phyloP scores from a whole-genome alignment of 2,329 filamentous ascomycete genomes.

The Fulvia fulva region DNA sequence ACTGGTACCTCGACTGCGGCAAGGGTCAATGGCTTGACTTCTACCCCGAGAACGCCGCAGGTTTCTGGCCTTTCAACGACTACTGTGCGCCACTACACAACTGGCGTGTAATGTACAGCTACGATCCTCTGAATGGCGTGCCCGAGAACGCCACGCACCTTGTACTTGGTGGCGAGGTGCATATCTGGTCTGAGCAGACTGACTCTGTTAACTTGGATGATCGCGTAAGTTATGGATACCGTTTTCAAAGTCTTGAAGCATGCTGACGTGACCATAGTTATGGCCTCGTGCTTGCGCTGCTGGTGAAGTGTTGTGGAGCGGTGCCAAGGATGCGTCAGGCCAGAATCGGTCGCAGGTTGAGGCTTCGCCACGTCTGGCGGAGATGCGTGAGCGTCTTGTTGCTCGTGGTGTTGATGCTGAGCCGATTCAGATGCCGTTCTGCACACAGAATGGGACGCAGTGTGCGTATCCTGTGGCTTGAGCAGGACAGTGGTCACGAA shows the following conservation, averaged over 20 bases:
- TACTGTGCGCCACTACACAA: slow-evolving; percentile 78
- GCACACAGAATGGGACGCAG: slow-evolving; percentile 58
- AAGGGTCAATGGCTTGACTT: slow-evolving; percentile 76
- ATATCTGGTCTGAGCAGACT: slow-evolving; percentile 75
- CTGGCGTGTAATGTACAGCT: slow-evolving; percentile 77
- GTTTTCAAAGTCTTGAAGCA: not conserved
- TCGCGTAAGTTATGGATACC: slow-evolving; percentile 38
- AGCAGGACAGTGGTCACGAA: not conserved
- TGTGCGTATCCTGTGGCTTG: slow-evolving; percentile 33
- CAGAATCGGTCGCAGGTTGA: slow-evolving; percentile 68
- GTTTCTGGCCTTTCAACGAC: slow-evolving; percentile 68
- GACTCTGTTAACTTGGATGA: slow-evolving; percentile 71
- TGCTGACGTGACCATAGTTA: slow-evolving; percentile 34
- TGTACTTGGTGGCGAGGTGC: slow-evolving; percentile 76
- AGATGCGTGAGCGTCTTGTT: slow-evolving; percentile 73
- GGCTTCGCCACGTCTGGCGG: slow-evolving; percentile 65
- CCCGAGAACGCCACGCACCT: slow-evolving; percentile 59
- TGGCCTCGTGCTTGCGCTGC: slow-evolving; percentile 75
- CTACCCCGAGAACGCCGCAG: slow-evolving; percentile 48
- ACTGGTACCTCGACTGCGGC: slow-evolving; percentile 75
- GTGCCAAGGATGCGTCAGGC: slow-evolving; percentile 59
- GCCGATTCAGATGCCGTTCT: slow-evolving; percentile 69
- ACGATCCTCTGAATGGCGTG: slow-evolving; percentile 67
- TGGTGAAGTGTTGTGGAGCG: slow-evolving; percentile 78
- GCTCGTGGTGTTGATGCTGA: slow-evolving; percentile 61